Base-by-base conservation (phyloP, 2,329 filamentous ascomycete genomes). In the Apiospora saccharicola region DNA sequence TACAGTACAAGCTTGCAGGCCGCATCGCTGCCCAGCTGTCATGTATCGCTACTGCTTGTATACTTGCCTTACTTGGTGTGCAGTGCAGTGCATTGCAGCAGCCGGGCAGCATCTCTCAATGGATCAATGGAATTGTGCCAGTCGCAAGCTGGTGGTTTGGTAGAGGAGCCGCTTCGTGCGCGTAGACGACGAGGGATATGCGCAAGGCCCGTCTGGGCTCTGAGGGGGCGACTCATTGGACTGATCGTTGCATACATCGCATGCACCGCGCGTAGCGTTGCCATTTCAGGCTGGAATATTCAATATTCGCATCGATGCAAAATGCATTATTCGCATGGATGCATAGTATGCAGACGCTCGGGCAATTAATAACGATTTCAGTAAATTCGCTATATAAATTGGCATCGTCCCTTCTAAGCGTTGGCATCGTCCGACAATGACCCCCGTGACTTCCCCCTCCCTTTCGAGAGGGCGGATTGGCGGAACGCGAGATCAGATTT, bases 1-100 rank as follows among this genome's bases (percentile, higher is more conserved):
- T 46, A 26, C 49, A 26, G 13, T 67, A 68, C 68, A 72, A 68
- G 51, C 71, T 72, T 61, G 69, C 61, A 71, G 61, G 69, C 57
- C 24, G 71, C 71, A 71, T 72, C 71, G 70, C 41, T 72, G 72
- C 72, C 72, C 72, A 73, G 67, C 61, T 53, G 64, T 71, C 64
- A 71, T 71, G 72, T 73, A 73, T 71, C 30, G 67, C 68, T 70
- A 73, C 72, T 51, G 41, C 34, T 22, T n/a, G 34, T n/a, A 4
- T 64, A 61, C 53, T 34, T 41, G 57, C 51, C 51, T 19, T 57
- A 57, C 51, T 57, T 70, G n/a, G 24, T 34, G 37, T 34, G 64
- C 64, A 44, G 41, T 47, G 67, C 67, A 46, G 16, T 68, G 41
- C 67, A 30, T 30, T 30, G 26, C 26, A 30, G 26, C 26, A 68